Evolutionary conservation across 495 filamentous ascomycete genomes (phyloP).

Genomic region (Polyplosphaeria fusca): DNA sequence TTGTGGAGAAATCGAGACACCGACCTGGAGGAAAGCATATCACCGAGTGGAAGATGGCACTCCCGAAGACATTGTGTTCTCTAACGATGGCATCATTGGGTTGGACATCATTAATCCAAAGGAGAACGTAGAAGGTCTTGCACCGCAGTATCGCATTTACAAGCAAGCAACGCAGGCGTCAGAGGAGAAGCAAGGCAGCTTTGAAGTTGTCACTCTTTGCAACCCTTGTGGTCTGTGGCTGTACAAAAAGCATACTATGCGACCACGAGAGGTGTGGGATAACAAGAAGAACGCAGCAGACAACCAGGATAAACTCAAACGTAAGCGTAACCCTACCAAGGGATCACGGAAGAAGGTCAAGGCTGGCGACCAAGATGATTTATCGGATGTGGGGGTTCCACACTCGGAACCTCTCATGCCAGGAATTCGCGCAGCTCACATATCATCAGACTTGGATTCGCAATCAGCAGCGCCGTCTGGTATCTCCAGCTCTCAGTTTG

Average conservation of each 20-base stretch:
- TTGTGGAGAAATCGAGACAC: conserved; percentile 91
- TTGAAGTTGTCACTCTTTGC: conserved; percentile 71
- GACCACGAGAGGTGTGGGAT: conserved; percentile 80
- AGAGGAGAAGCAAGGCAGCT: conserved; percentile 54
- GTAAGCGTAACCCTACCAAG: conserved; percentile 31
- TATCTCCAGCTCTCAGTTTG: conserved; percentile 6
- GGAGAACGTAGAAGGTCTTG: conserved; percentile 59
- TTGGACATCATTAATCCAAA: conserved; percentile 62
- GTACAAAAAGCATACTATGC: conserved; percentile 77
- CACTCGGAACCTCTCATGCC: conserved; percentile 12
- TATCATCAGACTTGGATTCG: neutral
- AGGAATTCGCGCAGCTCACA: neutral
- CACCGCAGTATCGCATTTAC: conserved; percentile 63
- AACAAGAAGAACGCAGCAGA: conserved; percentile 41
- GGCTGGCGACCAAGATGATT: conserved; percentile 5
- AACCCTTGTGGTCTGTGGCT: conserved; percentile 97
- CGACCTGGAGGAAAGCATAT: conserved; percentile 91
- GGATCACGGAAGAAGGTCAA: conserved; percentile 25
- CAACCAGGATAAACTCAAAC: conserved; percentile 37
- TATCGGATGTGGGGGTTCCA: conserved; percentile 20
- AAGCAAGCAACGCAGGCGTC: conserved; percentile 69
- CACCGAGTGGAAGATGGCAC: conserved; percentile 61
- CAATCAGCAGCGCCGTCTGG: neutral
- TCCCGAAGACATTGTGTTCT: conserved; percentile 59
- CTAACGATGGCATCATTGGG: conserved; percentile 62